Evolutionary conservation across 1,139 yeast genomes (phyloP), one percentile per base, ranked within the genome.

Genomic region (Geotrichum restrictum): DNA sequence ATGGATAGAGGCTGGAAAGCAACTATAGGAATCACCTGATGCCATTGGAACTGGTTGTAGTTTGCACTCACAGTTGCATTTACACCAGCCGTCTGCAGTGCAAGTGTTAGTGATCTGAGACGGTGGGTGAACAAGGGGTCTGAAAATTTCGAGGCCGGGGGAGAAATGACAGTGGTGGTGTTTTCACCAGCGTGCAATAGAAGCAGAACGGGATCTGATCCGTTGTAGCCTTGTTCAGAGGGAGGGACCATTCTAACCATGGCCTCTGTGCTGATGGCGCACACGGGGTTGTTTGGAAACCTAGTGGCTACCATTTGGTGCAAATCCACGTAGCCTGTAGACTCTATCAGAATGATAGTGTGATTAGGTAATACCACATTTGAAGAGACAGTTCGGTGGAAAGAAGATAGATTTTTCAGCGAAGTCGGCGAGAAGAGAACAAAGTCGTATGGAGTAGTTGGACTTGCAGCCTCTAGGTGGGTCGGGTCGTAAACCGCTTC

Each of bases 1-100:
- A 88, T 76, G 46, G 88, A 73, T 45, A 89, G 70, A 1, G 95
- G 89, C 67, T 84, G 87, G 64, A 88, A 82, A 14, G 89, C 83
- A 44, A 88, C 79, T 56, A 83, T 76, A 3, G 95, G 88, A 55
- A 88, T 75, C 0, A 94, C 91, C 54, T 86, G 75, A 64, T 83
- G 83, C 96, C 96, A 88, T 68, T 88, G 95, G 60, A 80, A n/a
- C 57, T 50, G 39, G 46, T 58, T 21, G 58, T 40, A 19, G 59
- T 38, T 40, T 2, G 45, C 10, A 32, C 39, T 31, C 7, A 52
- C 46, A 19, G 43, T 4, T 3, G 57, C 57, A 16, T 52, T 52
- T n/a, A 54, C 43, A 6, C 57, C 55, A 1, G 57, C 45, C 4
- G 50, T 42, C n/a, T 52, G 50, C 1, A 54, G 31, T n/a, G 52